Evolutionary conservation across 163 green algal genomes (phyloP).

Genomic region (Chlamydomonas reinhardtii): DNA sequence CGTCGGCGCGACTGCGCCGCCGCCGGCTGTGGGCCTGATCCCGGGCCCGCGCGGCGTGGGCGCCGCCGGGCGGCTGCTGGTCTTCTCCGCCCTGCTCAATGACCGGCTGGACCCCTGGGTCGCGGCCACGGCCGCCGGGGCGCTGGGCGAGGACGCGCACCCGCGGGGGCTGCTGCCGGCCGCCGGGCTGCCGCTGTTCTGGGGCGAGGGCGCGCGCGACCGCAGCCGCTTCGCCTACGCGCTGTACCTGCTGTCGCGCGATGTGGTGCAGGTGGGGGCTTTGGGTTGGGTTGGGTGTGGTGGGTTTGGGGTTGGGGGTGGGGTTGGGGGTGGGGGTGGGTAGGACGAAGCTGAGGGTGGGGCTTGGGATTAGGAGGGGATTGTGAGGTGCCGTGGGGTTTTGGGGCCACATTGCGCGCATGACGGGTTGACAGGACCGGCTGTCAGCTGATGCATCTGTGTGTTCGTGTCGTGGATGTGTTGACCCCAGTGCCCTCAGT

Average conservation of each 20-base stretch:
- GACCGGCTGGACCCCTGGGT: neutral
- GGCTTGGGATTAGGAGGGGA: too few relatives aligned
- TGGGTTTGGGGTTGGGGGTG: too few relatives aligned
- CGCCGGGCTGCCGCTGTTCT: slow-evolving; percentile 77
- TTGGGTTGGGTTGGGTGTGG: too few relatives aligned
- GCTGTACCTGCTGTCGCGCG: slow-evolving; percentile 86
- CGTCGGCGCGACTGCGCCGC: neutral
- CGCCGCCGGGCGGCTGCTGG: slow-evolving; percentile 16
- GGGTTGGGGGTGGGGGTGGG: too few relatives aligned
- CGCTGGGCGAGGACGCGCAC: slow-evolving; percentile 36
- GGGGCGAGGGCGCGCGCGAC: slow-evolving; percentile 64
- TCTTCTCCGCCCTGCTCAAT: slow-evolving; percentile 40
- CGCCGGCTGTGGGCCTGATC: slow-evolving; percentile 28
- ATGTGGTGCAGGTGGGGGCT: slow-evolving; percentile 70
- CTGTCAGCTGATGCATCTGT: too few relatives aligned
- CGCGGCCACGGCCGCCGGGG: slow-evolving; percentile 13
- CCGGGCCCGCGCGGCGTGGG: slow-evolving; percentile 39
- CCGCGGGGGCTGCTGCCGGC: slow-evolving; percentile 10
- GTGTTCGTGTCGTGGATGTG: too few relatives aligned
- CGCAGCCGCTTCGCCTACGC: slow-evolving; percentile 83
- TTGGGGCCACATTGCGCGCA: too few relatives aligned
- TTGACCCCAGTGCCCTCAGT: too few relatives aligned
- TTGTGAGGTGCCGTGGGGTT: too few relatives aligned
- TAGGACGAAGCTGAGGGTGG: too few relatives aligned
- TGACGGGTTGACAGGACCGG: too few relatives aligned